Evolutionary conservation across 306 rosid species (phyloP), one percentile per base, ranked within the genome.

Genomic region (Vigna angularis): DNA sequence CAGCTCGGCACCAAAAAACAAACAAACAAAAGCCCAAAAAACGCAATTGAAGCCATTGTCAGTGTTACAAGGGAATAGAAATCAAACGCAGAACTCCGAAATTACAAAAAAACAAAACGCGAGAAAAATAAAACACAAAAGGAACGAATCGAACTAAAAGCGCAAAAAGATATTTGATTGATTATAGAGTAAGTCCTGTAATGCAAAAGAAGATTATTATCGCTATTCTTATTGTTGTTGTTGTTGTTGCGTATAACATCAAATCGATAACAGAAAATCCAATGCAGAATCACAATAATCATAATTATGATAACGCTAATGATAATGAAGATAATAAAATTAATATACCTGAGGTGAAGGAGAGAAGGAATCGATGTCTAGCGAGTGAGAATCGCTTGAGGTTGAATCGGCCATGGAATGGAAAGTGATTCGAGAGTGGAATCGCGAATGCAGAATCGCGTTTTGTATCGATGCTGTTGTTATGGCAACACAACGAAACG

Each of bases 331-430:
- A 13, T 14, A 26, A 15, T 15, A 9, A 42, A 2, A 42, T 4
- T 13, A 16, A 63, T 34, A 15, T 70, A 76, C 98, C 97, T 85
- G 93, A 34, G 90, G 93, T 10, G 87, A 86, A 45, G 86, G 88
- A 85, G 93, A 86, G 73, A 87, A 66, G 51, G 94, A 86, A 15
- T 95, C 98, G 80, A 95, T 88, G 82, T 95, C 98, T 52, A 95
- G 87, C 73, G 96, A 92, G 75, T 89, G 96, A 1, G 97, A 95
- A 81, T 95, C 97, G 88, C 87, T 87, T 6, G 97, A 58, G 0
- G 83, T 71, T 15, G 83, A 79, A 79, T 79, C 83, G 30, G 77
- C 57, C 83, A 78, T 78, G 24, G 38, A 66, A 32, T 1, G 42
- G 8, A 59, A 11, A 45, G 4, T 12, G 50, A 45, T 45, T 17